Percentiles rank a stretch among this genome's conserved stretches.
Conservation (phyloP, 2,329 filamentous ascomycete genomes). For the Exophiala viscosa region DNA sequence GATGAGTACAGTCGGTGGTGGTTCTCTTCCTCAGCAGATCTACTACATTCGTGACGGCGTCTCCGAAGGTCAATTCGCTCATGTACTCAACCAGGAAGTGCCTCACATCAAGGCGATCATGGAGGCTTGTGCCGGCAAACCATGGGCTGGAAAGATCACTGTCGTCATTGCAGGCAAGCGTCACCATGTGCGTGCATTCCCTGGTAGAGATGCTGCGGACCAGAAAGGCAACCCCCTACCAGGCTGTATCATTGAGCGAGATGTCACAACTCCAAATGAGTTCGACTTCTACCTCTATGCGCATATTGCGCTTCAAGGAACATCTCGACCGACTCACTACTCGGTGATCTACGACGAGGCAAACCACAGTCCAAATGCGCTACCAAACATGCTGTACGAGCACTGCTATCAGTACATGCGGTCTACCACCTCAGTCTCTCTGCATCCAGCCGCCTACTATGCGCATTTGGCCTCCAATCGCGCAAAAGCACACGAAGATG, state of each 20-base stretch:
- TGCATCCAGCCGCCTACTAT: conserved; percentile 89
- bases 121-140: conserved; percentile 28
- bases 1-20: conserved; percentile 53
- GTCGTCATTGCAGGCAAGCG: conserved; percentile 89
- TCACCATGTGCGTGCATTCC: conserved; percentile 92
- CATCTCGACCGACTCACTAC: conserved; percentile 87
- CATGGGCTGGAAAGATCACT: conserved; percentile 64
- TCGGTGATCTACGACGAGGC: conserved; percentile 83
- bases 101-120: conserved; percentile 59
- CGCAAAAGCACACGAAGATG: conserved; percentile 68
- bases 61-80: conserved; percentile 76
- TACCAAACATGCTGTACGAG: conserved; percentile 89
- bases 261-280: conserved; percentile 86
- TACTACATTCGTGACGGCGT: conserved; percentile 95
- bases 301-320: conserved; percentile 85
- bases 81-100: conserved; percentile 78
- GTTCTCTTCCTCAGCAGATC: conserved; percentile 64
- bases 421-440: conserved; percentile 85
- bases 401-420: conserved; percentile 92
- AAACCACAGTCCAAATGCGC: conserved; percentile 59
- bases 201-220: conserved; percentile 59
- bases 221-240: conserved; percentile 77
- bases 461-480: conserved; percentile 84
- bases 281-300: conserved; percentile 78
- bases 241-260: conserved; percentile 80